Conservation (phyloP, 371 early-diverging fungal species). For the Saksenaea vasiformis region DNA sequence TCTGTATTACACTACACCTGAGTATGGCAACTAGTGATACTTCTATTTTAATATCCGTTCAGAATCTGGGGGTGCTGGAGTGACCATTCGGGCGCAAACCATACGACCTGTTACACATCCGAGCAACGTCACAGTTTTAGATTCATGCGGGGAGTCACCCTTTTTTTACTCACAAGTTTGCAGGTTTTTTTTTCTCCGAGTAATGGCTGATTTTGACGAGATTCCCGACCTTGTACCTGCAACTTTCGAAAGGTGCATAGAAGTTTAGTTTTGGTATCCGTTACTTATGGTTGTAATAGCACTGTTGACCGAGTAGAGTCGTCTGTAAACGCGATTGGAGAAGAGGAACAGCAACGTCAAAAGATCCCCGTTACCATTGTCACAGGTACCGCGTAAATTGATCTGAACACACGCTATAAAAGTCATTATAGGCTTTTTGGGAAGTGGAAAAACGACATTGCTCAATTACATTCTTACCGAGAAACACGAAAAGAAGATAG, state of each 20-base stretch:
- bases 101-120: too few relatives aligned
- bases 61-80: too few relatives aligned
- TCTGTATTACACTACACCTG: too few relatives aligned
- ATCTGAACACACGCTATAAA: neutral
- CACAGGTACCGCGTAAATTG: conserved; percentile 40
- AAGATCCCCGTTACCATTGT: conserved; percentile 80
- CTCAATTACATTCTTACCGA: conserved; percentile 88
- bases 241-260: conserved; percentile 11
- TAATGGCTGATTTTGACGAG: conserved; percentile 44
- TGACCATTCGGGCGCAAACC: too few relatives aligned
- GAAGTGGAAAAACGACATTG: conserved; percentile 95
- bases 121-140: too few relatives aligned
- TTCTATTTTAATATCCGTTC: too few relatives aligned
- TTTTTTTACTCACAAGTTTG: neutral
- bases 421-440: conserved; percentile 68
- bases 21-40: too few relatives aligned
- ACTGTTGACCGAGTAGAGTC: neutral
- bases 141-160: neutral
- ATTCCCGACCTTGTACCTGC: conserved; percentile 60
- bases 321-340: neutral
- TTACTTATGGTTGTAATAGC: neutral
- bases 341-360: conserved; percentile 13
- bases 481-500: conserved; percentile 91
- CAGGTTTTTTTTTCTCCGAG: neutral
- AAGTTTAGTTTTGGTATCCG: neutral